A percentile compares a stretch with the other conserved stretches of the same genome.
Evolutionary conservation across 2,329 filamentous ascomycete species (phyloP).

Genomic region (Penicillium sp.): DNA sequence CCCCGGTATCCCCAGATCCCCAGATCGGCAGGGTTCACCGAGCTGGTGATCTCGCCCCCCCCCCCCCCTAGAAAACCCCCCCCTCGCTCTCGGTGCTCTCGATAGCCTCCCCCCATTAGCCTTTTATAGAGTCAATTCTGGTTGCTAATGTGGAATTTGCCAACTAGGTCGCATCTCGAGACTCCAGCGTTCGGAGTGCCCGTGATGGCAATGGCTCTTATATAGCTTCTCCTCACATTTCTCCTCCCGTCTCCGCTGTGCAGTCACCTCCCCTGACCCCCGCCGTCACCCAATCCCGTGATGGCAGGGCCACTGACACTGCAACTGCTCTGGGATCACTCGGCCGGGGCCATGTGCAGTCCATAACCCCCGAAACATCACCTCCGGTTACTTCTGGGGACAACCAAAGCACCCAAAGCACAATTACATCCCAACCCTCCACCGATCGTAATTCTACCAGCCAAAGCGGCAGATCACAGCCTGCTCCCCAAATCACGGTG

Average conservation of each 20-base stretch:
- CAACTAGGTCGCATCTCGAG: constrained; percentile 47
- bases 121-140: neutral
- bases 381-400: constrained; percentile 46
- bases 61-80: neutral
- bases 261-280: constrained; percentile 90
- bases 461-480: constrained; percentile 46
- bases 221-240: constrained; percentile 65
- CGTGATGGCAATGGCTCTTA: constrained; percentile 60
- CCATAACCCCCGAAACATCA: constrained; percentile 57
- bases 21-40: neutral
- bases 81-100: neutral
- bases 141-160: constrained; percentile 5
- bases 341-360: constrained; percentile 33
- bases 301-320: constrained; percentile 42
- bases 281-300: constrained; percentile 67
- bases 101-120: neutral
- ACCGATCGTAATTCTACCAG: constrained; percentile 42
- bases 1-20: neutral
- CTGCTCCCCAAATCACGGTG: constrained; percentile 44
- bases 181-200: constrained; percentile 61
- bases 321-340: constrained; percentile 32
- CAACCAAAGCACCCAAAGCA: constrained; percentile 32
- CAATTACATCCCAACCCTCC: constrained; percentile 43
- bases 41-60: neutral
- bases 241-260: constrained; percentile 67